These are phyloP conservation scores for Cyberlindnera euphorbiae DNA, from an alignment of 805 yeast species.

Conservation along the genomic window DNA sequence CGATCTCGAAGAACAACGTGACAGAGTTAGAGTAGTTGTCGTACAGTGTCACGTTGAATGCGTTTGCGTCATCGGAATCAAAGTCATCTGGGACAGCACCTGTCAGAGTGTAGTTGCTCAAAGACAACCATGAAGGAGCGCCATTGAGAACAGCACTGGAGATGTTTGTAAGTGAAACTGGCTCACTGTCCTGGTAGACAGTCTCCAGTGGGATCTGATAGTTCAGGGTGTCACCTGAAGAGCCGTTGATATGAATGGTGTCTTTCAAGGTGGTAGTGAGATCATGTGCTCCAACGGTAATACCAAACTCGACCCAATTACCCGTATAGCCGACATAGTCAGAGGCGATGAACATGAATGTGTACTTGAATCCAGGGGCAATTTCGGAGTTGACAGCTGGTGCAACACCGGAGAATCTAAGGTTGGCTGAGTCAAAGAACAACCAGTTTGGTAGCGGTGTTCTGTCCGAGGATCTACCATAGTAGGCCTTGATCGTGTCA, in stretches of 20 bases:
- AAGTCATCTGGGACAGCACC: slow-evolving; percentile 54
- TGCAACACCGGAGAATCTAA: slow-evolving; percentile 80
- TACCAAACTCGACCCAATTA: slow-evolving; percentile 60
- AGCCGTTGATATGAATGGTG: slow-evolving; percentile 58
- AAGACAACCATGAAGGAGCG: slow-evolving; percentile 58
- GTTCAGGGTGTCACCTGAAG: slow-evolving; percentile 50
- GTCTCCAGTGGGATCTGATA: slow-evolving; percentile 57
- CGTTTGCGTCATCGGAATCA: slow-evolving; percentile 26
- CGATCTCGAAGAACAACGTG: slow-evolving; percentile 51
- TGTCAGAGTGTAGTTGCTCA: slow-evolving; percentile 39
- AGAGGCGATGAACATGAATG: slow-evolving; percentile 71
- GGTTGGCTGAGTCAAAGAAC: slow-evolving; percentile 51
- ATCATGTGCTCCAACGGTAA: slow-evolving; percentile 85
- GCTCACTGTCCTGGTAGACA: slow-evolving; percentile 59
- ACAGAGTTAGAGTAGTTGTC: slow-evolving; percentile 62
- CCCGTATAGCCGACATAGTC: slow-evolving; percentile 74
- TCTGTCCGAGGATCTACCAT: slow-evolving; percentile 77
- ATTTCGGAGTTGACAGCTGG: slow-evolving; percentile 81
- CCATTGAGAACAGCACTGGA: slow-evolving; percentile 42
- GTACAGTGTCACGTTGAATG: slow-evolving; percentile 49
- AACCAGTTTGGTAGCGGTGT: slow-evolving; percentile 93
- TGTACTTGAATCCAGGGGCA: slow-evolving; percentile 79
- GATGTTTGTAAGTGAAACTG: slow-evolving; percentile 47
- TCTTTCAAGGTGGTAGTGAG: slow-evolving; percentile 62
- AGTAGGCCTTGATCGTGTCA: slow-evolving; percentile 55